Evolutionary conservation across 257 asterid genomes (phyloP).

Genomic region (Salvia hispanica): DNA sequence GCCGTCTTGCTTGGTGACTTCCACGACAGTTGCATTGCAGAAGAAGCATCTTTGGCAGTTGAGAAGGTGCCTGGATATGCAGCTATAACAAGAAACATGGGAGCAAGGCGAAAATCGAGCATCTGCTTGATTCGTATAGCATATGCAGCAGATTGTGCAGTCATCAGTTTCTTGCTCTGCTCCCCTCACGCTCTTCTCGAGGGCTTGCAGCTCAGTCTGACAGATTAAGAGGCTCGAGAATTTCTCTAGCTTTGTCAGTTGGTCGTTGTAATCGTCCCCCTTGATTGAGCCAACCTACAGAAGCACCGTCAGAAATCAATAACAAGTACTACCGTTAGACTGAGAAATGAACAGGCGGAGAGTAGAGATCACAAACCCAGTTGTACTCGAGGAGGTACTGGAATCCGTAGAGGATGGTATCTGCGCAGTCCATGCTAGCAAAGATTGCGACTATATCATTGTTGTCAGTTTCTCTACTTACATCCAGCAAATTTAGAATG

Average conservation of each 20-base stretch:
- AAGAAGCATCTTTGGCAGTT: constrained; percentile 94
- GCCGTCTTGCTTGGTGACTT: constrained; percentile 43
- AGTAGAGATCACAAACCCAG: constrained; percentile 56
- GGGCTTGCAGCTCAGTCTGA: constrained; percentile 51
- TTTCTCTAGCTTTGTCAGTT: constrained; percentile 61
- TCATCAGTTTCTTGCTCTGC: constrained; percentile 56
- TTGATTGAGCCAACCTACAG: constrained; percentile 63
- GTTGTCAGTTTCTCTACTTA: constrained; percentile 35
- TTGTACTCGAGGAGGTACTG: constrained; percentile 75
- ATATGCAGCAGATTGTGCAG: constrained; percentile 81
- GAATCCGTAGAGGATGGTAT: constrained; percentile 70
- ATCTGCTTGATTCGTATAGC: constrained; percentile 62
- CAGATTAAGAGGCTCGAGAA: constrained; percentile 63
- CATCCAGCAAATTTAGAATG: constrained; percentile 74
- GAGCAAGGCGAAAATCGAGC: constrained; percentile 72
- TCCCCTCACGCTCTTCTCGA: constrained; percentile 39
- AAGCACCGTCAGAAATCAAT: constrained; percentile 17
- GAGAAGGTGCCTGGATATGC: constrained; percentile 88
- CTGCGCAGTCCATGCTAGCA: constrained; percentile 88
- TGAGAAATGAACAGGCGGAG: neutral
- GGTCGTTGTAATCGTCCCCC: constrained; percentile 56
- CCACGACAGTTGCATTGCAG: constrained; percentile 73
- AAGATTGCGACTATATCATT: constrained; percentile 69
- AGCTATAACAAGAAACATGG: constrained; percentile 78
- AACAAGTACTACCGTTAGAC: too few species aligned